Evolutionary conservation across 1,284 basidiomycete species (phyloP).

Genomic region (Ceratobasidium sp.): DNA sequence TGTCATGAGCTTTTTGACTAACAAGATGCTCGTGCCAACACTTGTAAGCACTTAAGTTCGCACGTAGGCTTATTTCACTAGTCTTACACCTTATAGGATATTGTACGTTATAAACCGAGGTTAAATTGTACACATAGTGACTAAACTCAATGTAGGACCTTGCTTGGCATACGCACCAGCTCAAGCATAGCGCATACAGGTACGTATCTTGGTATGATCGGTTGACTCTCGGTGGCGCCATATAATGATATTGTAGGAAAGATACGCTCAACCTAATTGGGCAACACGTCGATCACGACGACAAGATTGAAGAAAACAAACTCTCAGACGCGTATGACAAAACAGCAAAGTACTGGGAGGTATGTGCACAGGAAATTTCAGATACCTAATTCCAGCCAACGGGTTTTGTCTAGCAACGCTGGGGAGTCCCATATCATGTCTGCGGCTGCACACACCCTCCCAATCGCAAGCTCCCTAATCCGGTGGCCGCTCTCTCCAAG

Average conservation of each 20-base stretch:
- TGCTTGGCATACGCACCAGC: constrained; percentile 66
- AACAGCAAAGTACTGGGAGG: constrained; percentile 53
- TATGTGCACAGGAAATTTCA: no score
- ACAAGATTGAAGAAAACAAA: constrained; percentile 53
- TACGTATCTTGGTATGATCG: background rate
- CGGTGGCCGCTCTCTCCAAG: constrained; percentile 17
- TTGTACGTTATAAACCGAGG: no score
- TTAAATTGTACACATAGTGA: no score
- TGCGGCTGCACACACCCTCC: constrained; percentile 48
- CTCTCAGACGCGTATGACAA: constrained; percentile 52
- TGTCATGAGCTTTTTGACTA: constrained; percentile 58
- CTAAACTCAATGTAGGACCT: no score
- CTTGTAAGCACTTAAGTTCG: constrained; percentile 46
- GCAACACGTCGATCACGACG: constrained; percentile 53
- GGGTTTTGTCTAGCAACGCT: constrained; percentile 19
- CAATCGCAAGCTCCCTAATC: constrained; percentile 18
- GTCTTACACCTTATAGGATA: constrained; percentile 36
- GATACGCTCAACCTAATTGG: constrained; percentile 46
- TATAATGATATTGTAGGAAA: background rate
- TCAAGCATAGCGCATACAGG: constrained; percentile 56
- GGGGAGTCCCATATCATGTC: constrained; percentile 42
- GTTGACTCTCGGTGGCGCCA: no score
- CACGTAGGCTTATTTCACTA: no score
- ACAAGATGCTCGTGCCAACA: constrained; percentile 51
- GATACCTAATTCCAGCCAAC: no score